These are phyloP conservation scores for Coniferiporia sulphurascens DNA, from an alignment of 1,284 basidiomycete genomes.

Conservation along the genomic window DNA sequence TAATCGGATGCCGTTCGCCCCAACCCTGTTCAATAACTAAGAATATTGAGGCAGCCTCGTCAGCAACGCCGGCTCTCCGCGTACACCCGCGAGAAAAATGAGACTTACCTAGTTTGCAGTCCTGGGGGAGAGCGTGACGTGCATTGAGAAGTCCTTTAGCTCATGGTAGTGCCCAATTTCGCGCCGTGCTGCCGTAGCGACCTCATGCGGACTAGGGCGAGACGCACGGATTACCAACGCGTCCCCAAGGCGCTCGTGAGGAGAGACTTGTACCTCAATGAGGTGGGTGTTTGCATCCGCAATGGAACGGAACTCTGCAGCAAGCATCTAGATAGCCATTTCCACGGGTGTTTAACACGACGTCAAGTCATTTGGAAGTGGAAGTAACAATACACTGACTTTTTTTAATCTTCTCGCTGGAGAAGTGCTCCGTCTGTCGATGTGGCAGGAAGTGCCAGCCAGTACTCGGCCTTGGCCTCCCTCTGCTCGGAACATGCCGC, in stretches of 20 bases:
- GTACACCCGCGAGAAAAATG: neutral
- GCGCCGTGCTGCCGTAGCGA: constrained; percentile 18
- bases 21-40: constrained; percentile 27
- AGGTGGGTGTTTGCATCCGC: constrained; percentile 18
- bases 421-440: constrained; percentile 22
- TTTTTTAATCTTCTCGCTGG: constrained; percentile 18
- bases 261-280: constrained; percentile 19
- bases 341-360: no score
- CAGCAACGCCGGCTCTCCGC: neutral
- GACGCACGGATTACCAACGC: constrained; percentile 19
- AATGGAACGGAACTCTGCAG: constrained; percentile 3
- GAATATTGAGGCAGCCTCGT: neutral
- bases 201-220: constrained; percentile 18
- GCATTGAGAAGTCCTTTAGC: constrained; percentile 24
- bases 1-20: constrained; percentile 26
- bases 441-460: constrained; percentile 27
- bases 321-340: neutral
- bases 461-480: constrained; percentile 19
- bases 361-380: no score
- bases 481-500: constrained; percentile 18
- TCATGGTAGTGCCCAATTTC: constrained; percentile 25
- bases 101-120: constrained; percentile 24
- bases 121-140: constrained; percentile 24
- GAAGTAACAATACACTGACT: constrained; percentile 13
- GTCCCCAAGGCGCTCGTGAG: constrained; percentile 21